These are phyloP conservation scores for Auricularia sp. DNA, from an alignment of 768 basidiomycete species.

Conservation along the genomic window DNA sequence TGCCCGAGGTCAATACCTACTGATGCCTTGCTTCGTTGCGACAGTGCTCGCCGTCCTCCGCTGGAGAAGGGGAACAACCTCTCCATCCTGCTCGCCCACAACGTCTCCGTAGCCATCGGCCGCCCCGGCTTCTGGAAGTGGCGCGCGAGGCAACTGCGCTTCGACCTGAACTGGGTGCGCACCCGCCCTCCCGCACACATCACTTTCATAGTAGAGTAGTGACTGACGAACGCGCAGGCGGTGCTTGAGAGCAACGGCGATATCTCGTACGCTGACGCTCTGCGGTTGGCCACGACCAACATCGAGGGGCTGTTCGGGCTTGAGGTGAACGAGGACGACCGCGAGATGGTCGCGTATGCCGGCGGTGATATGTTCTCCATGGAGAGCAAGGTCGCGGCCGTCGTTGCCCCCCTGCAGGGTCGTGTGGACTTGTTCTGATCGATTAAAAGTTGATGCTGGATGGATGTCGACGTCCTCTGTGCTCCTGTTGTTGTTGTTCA, in stretches of 20 bases:
- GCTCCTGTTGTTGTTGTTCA: too few relatives aligned
- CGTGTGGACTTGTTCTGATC: constrained; percentile 40
- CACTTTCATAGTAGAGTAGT: not conserved
- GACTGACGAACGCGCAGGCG: constrained; percentile 18
- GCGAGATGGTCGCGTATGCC: constrained; percentile 46
- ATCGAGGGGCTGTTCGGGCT: constrained; percentile 43
- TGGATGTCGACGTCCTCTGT: too few relatives aligned
- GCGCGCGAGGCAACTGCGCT: constrained; percentile 65
- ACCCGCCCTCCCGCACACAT: not conserved
- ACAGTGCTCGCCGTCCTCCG: constrained; percentile 35
- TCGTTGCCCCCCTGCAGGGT: constrained; percentile 39
- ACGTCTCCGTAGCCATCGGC: constrained; percentile 16
- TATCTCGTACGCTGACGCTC: constrained; percentile 35
- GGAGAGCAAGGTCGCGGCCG: constrained; percentile 39
- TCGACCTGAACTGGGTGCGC: constrained; percentile 76
- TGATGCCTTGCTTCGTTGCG: not conserved
- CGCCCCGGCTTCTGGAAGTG: constrained; percentile 40
- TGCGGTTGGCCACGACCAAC: constrained; percentile 45
- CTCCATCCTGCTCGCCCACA: constrained; percentile 21
- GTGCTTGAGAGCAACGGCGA: constrained; percentile 29
- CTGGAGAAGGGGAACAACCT: constrained; percentile 20
- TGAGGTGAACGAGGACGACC: constrained; percentile 10
- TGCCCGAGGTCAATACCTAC: not conserved
- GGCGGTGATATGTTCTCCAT: constrained; percentile 46
- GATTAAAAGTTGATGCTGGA: too few relatives aligned